These are phyloP conservation scores for Colletotrichum plurivorum DNA, from an alignment of 2,329 filamentous ascomycete species.

Conservation along the genomic window DNA sequence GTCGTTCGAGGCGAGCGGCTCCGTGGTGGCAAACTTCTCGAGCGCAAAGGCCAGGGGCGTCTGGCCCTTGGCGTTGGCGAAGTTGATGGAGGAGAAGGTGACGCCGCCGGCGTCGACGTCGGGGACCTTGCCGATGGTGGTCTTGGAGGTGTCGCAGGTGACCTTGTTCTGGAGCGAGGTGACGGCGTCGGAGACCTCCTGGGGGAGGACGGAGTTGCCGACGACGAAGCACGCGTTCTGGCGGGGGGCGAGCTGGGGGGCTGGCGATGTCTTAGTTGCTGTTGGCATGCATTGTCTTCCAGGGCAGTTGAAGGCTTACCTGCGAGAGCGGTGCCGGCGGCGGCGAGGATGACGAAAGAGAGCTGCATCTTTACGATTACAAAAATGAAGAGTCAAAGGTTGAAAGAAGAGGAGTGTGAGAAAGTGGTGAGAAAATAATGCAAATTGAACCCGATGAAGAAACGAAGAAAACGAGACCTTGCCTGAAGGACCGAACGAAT, in stretches of 20 bases:
- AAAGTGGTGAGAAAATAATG: background rate
- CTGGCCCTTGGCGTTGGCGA: constrained; percentile 59
- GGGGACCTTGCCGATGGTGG: constrained; percentile 67
- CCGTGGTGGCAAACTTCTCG: constrained; percentile 64
- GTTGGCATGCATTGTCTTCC: too few relatives aligned
- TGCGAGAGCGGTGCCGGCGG: constrained; percentile 36
- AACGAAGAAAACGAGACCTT: constrained; percentile 31
- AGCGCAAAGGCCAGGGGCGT: constrained; percentile 69
- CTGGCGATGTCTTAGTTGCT: background rate
- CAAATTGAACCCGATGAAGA: constrained; percentile 17
- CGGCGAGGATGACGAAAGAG: constrained; percentile 36
- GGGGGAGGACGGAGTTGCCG: constrained; percentile 64
- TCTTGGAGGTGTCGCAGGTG: constrained; percentile 63
- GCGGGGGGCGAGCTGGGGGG: constrained; percentile 43
- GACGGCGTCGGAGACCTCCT: constrained; percentile 61
- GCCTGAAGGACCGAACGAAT: constrained; percentile 38
- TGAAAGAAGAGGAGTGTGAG: background rate
- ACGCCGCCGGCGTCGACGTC: constrained; percentile 67
- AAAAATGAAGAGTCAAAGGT: background rate
- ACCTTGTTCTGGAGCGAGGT: constrained; percentile 57
- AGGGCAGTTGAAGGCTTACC: constrained; percentile 5
- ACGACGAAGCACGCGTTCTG: constrained; percentile 67
- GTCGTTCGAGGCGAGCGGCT: constrained; percentile 63
- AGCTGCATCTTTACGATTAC: constrained; percentile 40
- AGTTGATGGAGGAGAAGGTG: constrained; percentile 70